Base-by-base conservation (phyloP, 2,329 filamentous ascomycete species). In the Amphichorda felina region DNA sequence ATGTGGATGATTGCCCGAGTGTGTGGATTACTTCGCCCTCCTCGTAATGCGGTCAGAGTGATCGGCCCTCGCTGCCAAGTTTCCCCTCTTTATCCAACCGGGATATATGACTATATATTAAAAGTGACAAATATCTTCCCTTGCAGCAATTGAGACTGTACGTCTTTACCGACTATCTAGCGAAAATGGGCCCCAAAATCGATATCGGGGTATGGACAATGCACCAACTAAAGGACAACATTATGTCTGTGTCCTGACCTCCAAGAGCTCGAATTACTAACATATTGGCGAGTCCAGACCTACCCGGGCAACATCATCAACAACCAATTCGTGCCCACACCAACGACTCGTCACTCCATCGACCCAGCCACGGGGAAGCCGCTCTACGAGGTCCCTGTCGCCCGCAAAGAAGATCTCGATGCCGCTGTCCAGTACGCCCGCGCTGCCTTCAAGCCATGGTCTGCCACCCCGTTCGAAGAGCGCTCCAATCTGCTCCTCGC, bases 231-330 rank as follows among this genome's bases (percentile, higher is more conserved):
- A 14, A n/a, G 15, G 13, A 28, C 26, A 13, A 7, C 11, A 6
- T n/a, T 7, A 28, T 28, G 15, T 28, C 26, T 13, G 24, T 25
- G 24, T 25, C 13, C 13, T 25, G 24, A 13, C 24, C 24, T 13
- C 24, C 24, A 25, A 8, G 24, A 25, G 8, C 8, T 25, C 8
- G 24, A 8, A 8, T 25, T 25, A 28, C 15, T 14, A 28, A 28
- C 11, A 11, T 5, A 28, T n/a, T n/a, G n/a, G n/a, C n/a, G n/a
- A n/a, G n/a, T n/a, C n/a, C 14, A 36, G 34, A 13, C 34, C 34
- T 36, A 36, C 21, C 25, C 25, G 15, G 34, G 34, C 15, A 36
- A 36, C 34, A 36, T 36, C 34, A 36, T 36, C 34, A 36, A 36
- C 26, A 30, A 30, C 21, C n/a, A 36, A 11, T 36, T 36, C 21